Evolutionary conservation across 2,329 filamentous ascomycete species (phyloP), one percentile per base, ranked within the genome.

Genomic region (Zalaria sp.): DNA sequence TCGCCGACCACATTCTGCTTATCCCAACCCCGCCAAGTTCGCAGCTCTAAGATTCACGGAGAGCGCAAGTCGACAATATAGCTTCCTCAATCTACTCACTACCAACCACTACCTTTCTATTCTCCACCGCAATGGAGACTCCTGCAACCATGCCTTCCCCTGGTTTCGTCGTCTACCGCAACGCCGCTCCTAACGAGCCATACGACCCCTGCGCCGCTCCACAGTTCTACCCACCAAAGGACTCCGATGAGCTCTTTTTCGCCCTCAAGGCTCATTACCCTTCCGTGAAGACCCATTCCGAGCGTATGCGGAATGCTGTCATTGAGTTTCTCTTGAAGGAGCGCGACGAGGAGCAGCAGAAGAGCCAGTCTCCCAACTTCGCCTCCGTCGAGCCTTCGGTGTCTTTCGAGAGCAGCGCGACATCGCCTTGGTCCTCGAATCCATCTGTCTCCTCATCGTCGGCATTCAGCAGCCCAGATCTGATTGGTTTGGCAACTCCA

Each of bases 181-280:
- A 44, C 43, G 32, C 35, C 45, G 3, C 42, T 48, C 26, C 52
- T 53, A 5, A 43, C n/a, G 47, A 58, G 38, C 48, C 53, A 7
- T 53, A 53, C 47, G 57, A 60, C 46, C 55, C 54, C 25, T 53
- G 53, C 35, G 50, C 53, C 31, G 46, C 57, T 37, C 48, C 57
- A 27, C 46, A 55, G 41, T 61, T 60, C 54, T 59, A 55, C 49
- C 59, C 59, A 35, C 47, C 56, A 27, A 60, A 60, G 46, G 58
- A 57, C 41, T 62, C 59, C 7, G 59, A 62, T 40, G 59, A 61
- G 41, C 53, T 62, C 4, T 60, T 60, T 51, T 57, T 60, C 38
- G 59, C 59, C 34, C 49, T 62, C 25, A 49, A 56, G 35, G 39
- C 44, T 27, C 56, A 57, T 25, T 62, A 51, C 41, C 58, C 59